These are phyloP conservation scores for Aegilops bicornis DNA, from an alignment of 176 grass and related monocot genomes.

Conservation along the genomic window DNA sequence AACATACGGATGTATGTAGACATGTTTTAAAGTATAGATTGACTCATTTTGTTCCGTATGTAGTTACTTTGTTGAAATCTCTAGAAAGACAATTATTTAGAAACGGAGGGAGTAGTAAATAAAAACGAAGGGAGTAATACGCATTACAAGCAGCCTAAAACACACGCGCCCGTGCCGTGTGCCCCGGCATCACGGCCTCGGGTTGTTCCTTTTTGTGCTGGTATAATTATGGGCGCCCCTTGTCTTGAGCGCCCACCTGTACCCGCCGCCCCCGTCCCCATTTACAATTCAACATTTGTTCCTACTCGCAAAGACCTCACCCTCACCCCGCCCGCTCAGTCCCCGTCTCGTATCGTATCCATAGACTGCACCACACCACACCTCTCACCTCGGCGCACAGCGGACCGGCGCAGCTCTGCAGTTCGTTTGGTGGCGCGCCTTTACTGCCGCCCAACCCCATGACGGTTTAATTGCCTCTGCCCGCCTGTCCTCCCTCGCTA, in stretches of 20 bases:
- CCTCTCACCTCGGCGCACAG: neutral
- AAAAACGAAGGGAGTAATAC: too few relatives aligned
- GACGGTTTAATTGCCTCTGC: constrained; percentile 29
- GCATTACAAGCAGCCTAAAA: too few relatives aligned
- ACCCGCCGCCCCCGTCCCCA: neutral
- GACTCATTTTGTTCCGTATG: too few relatives aligned
- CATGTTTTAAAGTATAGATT: too few relatives aligned
- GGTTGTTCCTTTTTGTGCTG: neutral
- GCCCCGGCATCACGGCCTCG: neutral
- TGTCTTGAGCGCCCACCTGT: constrained; percentile 12
- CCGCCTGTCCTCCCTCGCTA: neutral
- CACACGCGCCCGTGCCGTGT: neutral
- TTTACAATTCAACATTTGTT: constrained; percentile 43
- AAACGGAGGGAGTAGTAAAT: too few relatives aligned
- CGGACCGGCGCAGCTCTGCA: neutral
- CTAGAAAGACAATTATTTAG: too few relatives aligned
- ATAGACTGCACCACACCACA: neutral
- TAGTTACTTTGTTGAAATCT: too few relatives aligned
- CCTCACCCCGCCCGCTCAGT: neutral
- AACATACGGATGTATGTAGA: too few relatives aligned
- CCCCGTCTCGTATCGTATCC: neutral
- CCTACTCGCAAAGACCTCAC: neutral
- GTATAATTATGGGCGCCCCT: neutral
- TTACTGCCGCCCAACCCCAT: constrained; percentile 36
- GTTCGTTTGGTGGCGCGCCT: constrained; percentile 38